phyloP scores from a whole-genome alignment of 1,139 yeast species.

The Williopsis jadinii region DNA sequence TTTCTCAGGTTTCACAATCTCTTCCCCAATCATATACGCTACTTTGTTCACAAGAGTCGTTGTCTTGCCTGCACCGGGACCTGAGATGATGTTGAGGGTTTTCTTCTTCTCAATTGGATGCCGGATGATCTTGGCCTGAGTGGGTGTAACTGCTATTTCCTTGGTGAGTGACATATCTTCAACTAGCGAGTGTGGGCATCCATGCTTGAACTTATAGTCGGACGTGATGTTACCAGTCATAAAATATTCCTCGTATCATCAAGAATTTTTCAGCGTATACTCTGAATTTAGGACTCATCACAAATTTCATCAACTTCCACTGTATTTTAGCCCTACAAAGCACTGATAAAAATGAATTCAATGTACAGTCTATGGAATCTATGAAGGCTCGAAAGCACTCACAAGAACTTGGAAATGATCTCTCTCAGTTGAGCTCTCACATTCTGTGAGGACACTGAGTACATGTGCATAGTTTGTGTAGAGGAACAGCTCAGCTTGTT shows the following conservation, averaged over 20 bases:
- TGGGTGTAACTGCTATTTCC: constrained; percentile 22
- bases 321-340: too few species aligned
- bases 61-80: constrained; percentile 79
- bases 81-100: constrained; percentile 50
- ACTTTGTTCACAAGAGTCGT: constrained; percentile 50
- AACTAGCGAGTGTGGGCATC: too few species aligned
- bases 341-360: too few species aligned
- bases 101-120: constrained; percentile 31
- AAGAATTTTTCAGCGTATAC: too few species aligned
- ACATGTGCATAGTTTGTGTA: constrained; percentile 67
- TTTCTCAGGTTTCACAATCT: constrained; percentile 40
- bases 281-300: too few species aligned
- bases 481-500: constrained; percentile 62
- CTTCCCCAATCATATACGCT: constrained; percentile 36
- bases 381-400: constrained; percentile 43
- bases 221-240: too few species aligned
- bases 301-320: too few species aligned
- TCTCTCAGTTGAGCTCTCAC: constrained; percentile 45
- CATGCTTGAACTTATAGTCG: too few species aligned
- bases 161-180: background rate
- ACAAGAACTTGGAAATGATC: constrained; percentile 56
- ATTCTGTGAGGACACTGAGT: constrained; percentile 41
- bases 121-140: constrained; percentile 33
- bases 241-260: too few species aligned
- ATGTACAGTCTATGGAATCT: background rate